Evolutionary conservation across 169 alveolate species (phyloP).

Genomic region (Plasmodium blacklocki): DNA sequence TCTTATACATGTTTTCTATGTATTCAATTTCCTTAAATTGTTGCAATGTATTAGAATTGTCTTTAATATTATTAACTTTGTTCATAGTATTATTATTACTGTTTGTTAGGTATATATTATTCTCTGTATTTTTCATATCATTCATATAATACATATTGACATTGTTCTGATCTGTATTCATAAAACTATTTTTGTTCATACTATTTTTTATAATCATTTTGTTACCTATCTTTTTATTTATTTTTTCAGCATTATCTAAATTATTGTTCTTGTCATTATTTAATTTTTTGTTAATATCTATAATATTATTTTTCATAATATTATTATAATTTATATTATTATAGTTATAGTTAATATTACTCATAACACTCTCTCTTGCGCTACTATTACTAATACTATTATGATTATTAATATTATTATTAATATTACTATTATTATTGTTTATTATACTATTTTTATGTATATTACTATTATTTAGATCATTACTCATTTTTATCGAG

Average conservation of each 20-base stretch:
- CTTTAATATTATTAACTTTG: conserved; percentile 33
- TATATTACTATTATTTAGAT: not conserved
- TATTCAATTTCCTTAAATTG: conserved; percentile 56
- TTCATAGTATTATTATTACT: not conserved
- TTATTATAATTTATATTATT: conserved; percentile 49
- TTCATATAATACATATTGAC: conserved; percentile 38
- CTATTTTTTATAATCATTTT: conserved; percentile 28
- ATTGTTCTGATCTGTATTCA: conserved; percentile 13
- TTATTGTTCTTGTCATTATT: conserved; percentile 8
- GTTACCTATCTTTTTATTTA: conserved; percentile 10
- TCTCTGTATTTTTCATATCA: conserved; percentile 56
- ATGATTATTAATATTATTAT: conserved; percentile 23
- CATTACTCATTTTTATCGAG: not conserved
- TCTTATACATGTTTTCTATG: conserved; percentile 41
- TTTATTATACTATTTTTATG: not conserved
- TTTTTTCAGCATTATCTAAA: conserved; percentile 15
- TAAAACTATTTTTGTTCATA: conserved; percentile 41
- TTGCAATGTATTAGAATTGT: conserved; percentile 22
- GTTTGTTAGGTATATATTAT: conserved; percentile 17
- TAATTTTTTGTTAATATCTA: conserved; percentile 41
- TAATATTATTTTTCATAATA: conserved; percentile 36
- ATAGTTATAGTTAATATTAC: conserved; percentile 46
- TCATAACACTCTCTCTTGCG: conserved; percentile 46
- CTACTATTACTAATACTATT: not conserved
- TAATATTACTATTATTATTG: conserved; percentile 11